Conservation (phyloP, 176 grass and related monocot genomes). For the Bonia amplexicaulis region DNA sequence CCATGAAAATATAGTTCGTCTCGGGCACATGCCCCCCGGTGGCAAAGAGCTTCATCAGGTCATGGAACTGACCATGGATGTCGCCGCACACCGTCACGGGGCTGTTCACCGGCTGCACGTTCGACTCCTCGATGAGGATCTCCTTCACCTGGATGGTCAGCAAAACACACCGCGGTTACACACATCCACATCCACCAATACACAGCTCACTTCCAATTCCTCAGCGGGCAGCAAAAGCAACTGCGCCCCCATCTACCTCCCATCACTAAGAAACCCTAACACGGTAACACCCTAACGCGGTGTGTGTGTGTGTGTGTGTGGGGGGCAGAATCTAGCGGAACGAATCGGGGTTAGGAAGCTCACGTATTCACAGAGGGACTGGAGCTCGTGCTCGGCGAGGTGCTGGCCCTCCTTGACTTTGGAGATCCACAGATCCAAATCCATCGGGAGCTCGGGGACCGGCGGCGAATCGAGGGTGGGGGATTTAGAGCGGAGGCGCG, state of each 20-base stretch:
- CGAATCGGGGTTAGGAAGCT: neutral
- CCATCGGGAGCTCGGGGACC: conserved; percentile 37
- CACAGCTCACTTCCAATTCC: neutral
- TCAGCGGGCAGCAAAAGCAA: neutral
- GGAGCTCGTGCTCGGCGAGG: conserved; percentile 94
- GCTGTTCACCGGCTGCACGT: conserved; percentile 98
- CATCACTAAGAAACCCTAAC: conserved; percentile 16
- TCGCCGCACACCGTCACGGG: conserved; percentile 95
- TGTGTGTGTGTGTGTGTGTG: too few relatives aligned
- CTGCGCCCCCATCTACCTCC: neutral
- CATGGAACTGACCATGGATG: conserved; percentile 98
- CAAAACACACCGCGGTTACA: neutral
- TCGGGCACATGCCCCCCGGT: conserved; percentile 95
- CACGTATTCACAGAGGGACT: conserved; percentile 99
- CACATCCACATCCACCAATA: neutral
- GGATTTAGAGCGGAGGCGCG: neutral
- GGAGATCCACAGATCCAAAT: conserved; percentile 99
- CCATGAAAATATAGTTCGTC: conserved; percentile 99
- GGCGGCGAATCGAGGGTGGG: neutral
- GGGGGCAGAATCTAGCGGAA: conserved; percentile 39
- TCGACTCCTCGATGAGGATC: conserved; percentile 97
- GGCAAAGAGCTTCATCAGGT: conserved; percentile 97
- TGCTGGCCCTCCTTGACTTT: conserved; percentile 99
- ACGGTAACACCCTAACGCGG: neutral
- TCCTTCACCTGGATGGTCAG: conserved; percentile 71